phyloP scores from a whole-genome alignment of 306 rosid genomes.

The Cajanus cajan region DNA sequence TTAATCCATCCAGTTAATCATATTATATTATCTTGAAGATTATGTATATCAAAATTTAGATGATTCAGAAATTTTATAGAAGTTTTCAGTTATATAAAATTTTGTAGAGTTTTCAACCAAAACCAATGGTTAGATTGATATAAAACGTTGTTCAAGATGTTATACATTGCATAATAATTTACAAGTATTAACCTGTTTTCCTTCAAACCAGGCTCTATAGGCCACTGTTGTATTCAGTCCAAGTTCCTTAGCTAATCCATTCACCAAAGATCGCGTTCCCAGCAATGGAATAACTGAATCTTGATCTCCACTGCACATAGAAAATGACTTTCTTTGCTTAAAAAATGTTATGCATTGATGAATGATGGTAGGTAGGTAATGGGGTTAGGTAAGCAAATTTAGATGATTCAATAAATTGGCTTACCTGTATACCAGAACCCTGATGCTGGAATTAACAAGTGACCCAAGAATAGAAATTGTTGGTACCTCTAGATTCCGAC shows the following conservation, averaged over 20 bases:
- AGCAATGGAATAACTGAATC: constrained; percentile 39
- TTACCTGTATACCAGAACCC: constrained; percentile 47
- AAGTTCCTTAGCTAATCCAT: constrained; percentile 30
- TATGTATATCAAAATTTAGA: background rate
- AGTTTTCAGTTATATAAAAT: background rate
- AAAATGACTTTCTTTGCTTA: background rate
- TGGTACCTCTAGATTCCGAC: constrained; percentile 25
- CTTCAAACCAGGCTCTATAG: constrained; percentile 51
- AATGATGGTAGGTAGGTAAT: background rate
- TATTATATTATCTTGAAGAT: background rate
- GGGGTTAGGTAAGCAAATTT: background rate
- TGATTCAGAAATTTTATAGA: too few relatives aligned
- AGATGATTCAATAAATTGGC: too few relatives aligned
- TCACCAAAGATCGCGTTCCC: constrained; percentile 31
- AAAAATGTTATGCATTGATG: background rate
- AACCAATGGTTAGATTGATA: too few relatives aligned
- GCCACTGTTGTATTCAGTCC: constrained; percentile 38
- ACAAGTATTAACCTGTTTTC: constrained; percentile 38
- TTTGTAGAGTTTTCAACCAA: background rate
- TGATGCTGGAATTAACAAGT: constrained; percentile 35
- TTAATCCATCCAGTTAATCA: background rate
- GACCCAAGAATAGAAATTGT: constrained; percentile 31
- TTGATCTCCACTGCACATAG: constrained; percentile 44
- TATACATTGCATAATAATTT: background rate
- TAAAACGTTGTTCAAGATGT: background rate